Conservation (phyloP, 116 monocot genomes). For the Posidonia oceanica region DNA sequence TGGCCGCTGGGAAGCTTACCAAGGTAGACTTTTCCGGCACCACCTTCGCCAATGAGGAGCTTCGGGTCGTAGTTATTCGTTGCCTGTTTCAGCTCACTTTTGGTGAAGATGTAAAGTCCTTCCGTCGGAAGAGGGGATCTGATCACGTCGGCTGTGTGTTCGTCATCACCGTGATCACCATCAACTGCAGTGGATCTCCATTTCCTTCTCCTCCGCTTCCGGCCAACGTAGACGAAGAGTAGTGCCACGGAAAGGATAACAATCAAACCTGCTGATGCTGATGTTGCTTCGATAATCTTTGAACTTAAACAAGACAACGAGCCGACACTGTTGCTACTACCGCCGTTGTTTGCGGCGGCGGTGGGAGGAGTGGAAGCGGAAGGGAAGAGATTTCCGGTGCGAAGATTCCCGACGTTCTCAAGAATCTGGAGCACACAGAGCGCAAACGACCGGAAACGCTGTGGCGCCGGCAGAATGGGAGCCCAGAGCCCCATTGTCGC, state of each 20-base stretch:
- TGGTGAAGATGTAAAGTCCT: constrained; percentile 73
- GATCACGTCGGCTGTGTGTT: neutral
- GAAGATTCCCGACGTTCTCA: constrained; percentile 58
- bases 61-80: constrained; percentile 38
- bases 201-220: neutral
- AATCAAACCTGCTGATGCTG: constrained; percentile 15
- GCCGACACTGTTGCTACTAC: neutral
- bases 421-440: constrained; percentile 61
- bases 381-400: constrained; percentile 36
- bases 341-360: constrained; percentile 3
- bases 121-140: constrained; percentile 44
- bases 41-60: constrained; percentile 54
- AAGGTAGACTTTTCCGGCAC: constrained; percentile 63
- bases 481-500: constrained; percentile 63
- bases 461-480: constrained; percentile 17
- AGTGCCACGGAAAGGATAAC: constrained; percentile 1
- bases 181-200: neutral
- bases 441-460: constrained; percentile 41
- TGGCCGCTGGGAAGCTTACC: constrained; percentile 65
- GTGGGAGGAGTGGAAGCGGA: constrained; percentile 20
- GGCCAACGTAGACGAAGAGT: neutral
- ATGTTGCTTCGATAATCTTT: constrained; percentile 32
- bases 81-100: constrained; percentile 55
- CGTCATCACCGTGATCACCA: neutral
- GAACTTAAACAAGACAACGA: neutral